These are phyloP conservation scores for Podaxis carcinomalis DNA, from an alignment of 768 basidiomycete species.

Conservation along the genomic window DNA sequence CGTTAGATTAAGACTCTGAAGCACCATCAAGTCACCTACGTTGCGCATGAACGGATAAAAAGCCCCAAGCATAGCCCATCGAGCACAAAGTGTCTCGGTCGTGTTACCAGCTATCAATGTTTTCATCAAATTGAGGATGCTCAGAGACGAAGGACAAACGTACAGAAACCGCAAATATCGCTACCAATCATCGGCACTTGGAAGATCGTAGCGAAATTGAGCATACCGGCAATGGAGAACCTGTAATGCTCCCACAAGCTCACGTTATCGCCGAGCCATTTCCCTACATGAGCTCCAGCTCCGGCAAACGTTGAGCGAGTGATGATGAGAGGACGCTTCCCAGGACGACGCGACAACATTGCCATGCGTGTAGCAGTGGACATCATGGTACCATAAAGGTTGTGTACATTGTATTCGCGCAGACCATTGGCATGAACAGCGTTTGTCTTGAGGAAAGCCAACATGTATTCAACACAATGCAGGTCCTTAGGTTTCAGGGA, in stretches of 20 bases:
- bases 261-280: slow-evolving; percentile 71
- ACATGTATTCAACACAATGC: background rate
- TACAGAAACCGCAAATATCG: slow-evolving; percentile 69
- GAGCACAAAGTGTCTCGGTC: slow-evolving; percentile 64
- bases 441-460: slow-evolving; percentile 27
- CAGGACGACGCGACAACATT: slow-evolving; percentile 59
- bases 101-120: slow-evolving; percentile 43
- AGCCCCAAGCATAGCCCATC: slow-evolving; percentile 76
- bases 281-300: slow-evolving; percentile 62
- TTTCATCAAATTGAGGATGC: background rate
- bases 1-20: background rate
- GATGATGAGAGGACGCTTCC: slow-evolving; percentile 57
- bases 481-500: background rate
- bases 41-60: slow-evolving; percentile 82
- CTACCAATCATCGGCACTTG: slow-evolving; percentile 75
- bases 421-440: slow-evolving; percentile 54
- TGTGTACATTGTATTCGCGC: slow-evolving; percentile 59
- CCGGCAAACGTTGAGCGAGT: slow-evolving; percentile 74
- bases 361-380: slow-evolving; percentile 55
- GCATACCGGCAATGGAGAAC: slow-evolving; percentile 56
- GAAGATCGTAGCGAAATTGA: slow-evolving; percentile 61
- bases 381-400: slow-evolving; percentile 73
- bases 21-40: slow-evolving; percentile 29
- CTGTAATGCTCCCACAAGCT: slow-evolving; percentile 58
- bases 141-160: slow-evolving; percentile 12